Evolutionary conservation across 2,329 filamentous ascomycete species (phyloP), one percentile per base, ranked within the genome.

Genomic region (Pezicula neosporulosa): DNA sequence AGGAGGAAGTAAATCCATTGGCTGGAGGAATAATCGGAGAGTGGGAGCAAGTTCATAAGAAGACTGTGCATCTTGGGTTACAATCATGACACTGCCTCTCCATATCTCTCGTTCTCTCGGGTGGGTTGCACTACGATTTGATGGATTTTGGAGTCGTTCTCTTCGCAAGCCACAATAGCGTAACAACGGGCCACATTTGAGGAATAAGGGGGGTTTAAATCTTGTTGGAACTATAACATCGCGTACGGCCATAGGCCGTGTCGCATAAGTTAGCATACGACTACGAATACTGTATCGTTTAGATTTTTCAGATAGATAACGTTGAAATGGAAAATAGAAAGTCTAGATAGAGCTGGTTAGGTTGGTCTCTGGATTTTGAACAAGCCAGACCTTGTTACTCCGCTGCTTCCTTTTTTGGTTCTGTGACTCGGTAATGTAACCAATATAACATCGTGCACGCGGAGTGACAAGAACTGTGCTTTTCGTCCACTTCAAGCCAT

Each of bases 1-100:
- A 3, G 89, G 87, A 6, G 89, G 87, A 2, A 96, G 74, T 16
- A 96, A 74, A 55, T 92, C 87, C 68, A 93, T 87, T 1, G 90
- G 87, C 64, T 97, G 92, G 6, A 87, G 84, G 67, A 97, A 99
- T 4, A 99, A 70, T 41, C 92, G 82, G 57, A 99, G 73, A 0
- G 81, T 89, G 4, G 94, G 94, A n/a, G 80, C 80, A 44, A 90
- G 85, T 42, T 85, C 82, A 64, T 97, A 96, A 1, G 87, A 88
- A 2, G 93, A 97, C 38, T 87, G 81, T 2, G 82, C 79, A 64
- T 99, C 93, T 48, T 85, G 80, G 0, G 94, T 97, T 19, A 99
- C 91, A 61, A 99, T 96, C 90, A 99, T 91, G 51, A 97, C 80
- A 54, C 85, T 95, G 5, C 94, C 94, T 67, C 92, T 83, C 94